A percentile compares a stretch with the other conserved stretches of the same genome.
These are phyloP conservation scores for Calocybe indica DNA, from an alignment of 768 basidiomycete species.

Conservation along the genomic window DNA sequence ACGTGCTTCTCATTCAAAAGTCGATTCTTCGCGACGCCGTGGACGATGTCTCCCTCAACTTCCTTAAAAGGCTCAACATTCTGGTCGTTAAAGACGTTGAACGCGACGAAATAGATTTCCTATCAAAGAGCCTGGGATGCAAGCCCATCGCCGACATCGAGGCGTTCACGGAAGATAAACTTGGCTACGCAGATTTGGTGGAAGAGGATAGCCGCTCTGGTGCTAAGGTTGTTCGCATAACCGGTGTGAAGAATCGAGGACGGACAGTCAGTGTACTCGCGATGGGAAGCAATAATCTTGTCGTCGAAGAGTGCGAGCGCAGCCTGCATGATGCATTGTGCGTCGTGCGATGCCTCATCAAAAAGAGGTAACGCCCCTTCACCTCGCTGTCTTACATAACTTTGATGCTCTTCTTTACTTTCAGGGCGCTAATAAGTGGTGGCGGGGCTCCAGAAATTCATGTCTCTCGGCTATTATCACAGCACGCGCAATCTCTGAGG, in stretches of 20 bases:
- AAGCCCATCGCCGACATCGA: conserved; percentile 98
- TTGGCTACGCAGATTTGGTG: conserved; percentile 92
- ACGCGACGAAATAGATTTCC: conserved; percentile 97
- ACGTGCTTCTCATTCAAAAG: conserved; percentile 98
- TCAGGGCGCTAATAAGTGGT: conserved; percentile 85
- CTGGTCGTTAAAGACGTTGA: conserved; percentile 96
- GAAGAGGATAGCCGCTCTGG: conserved; percentile 82
- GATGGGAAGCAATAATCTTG: conserved; percentile 87
- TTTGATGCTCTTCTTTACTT: background rate
- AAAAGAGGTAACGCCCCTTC: conserved; percentile 74
- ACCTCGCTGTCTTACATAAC: conserved; percentile 15
- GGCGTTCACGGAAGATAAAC: conserved; percentile 95
- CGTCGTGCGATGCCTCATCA: conserved; percentile 95
- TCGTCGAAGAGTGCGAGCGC: conserved; percentile 95
- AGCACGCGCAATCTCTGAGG: conserved; percentile 88
- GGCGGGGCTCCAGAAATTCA: conserved; percentile 98
- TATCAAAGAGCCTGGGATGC: conserved; percentile 90
- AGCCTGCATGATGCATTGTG: conserved; percentile 99
- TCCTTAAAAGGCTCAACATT: conserved; percentile 95
- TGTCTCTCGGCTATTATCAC: conserved; percentile 84
- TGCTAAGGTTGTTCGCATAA: conserved; percentile 89
- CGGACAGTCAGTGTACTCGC: conserved; percentile 94
- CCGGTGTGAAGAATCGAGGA: conserved; percentile 91
- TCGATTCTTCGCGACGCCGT: conserved; percentile 99
- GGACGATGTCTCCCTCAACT: conserved; percentile 94